These are phyloP conservation scores for Drechslerella stenobrocha DNA, from an alignment of 2,329 filamentous ascomycete species.

Conservation along the genomic window DNA sequence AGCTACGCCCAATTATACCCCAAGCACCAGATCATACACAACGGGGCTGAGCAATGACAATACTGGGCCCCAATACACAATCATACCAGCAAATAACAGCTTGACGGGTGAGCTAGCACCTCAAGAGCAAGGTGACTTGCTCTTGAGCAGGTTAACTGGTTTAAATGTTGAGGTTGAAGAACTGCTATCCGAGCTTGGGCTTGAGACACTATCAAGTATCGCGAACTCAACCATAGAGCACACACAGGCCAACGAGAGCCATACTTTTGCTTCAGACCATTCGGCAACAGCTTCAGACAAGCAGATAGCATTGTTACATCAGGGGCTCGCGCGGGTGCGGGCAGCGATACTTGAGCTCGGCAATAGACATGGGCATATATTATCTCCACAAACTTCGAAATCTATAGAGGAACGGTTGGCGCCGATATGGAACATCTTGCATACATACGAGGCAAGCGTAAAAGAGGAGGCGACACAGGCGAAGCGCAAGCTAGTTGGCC, in stretches of 20 bases:
- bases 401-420: constrained; percentile 32
- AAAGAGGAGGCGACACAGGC: neutral
- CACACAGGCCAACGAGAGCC: neutral
- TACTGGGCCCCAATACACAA: neutral
- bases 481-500: neutral
- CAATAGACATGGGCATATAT: neutral
- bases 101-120: neutral
- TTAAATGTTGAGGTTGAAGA: neutral
- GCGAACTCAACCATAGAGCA: neutral
- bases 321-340: constrained; percentile 62
- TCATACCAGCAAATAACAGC: neutral
- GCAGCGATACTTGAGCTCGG: constrained; percentile 30
- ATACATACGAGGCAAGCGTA: neutral
- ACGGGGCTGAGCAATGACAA: neutral
- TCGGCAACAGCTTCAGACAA: constrained; percentile 60
- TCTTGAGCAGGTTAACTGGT: neutral
- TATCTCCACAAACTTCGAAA: constrained; percentile 55
- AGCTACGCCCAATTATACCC: neutral
- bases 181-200: neutral
- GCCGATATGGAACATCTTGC: constrained; percentile 5
- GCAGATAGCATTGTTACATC: constrained; percentile 70
- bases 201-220: neutral
- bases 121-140: constrained; percentile 24
- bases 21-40: neutral
- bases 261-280: constrained; percentile 45